These are phyloP conservation scores for Sporothrix brasiliensis DNA, from an alignment of 2,329 filamentous ascomycete species.

Conservation along the genomic window DNA sequence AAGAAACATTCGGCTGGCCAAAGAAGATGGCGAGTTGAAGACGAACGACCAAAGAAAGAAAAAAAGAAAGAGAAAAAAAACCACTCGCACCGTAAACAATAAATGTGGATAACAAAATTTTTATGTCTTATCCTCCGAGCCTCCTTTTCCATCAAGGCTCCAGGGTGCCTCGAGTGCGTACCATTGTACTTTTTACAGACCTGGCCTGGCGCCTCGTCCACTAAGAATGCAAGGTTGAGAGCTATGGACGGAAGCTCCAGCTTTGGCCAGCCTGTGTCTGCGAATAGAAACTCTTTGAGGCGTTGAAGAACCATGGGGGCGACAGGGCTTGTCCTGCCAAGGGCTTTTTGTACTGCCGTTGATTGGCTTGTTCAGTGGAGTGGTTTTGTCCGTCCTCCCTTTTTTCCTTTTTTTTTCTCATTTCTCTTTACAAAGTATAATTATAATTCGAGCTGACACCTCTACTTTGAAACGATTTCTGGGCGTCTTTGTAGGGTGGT, in stretches of 20 bases:
- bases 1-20: no score
- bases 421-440: neutral
- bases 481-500: no score
- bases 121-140: constrained; percentile 1
- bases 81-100: constrained; percentile 6
- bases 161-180: neutral
- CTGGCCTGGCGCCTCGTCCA: neutral
- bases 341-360: neutral
- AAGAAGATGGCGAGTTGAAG: neutral
- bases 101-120: constrained; percentile 23
- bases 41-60: neutral
- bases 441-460: no score
- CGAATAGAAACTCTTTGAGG: neutral
- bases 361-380: constrained; percentile 8
- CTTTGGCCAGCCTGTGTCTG: neutral
- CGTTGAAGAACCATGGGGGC: constrained; percentile 13
- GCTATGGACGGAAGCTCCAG: neutral
- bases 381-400: no score
- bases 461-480: neutral
- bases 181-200: neutral
- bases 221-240: neutral
- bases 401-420: neutral
- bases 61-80: constrained; percentile 17
- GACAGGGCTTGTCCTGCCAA: neutral
- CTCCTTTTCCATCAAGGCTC: neutral